A percentile compares a stretch with the other conserved stretches of the same genome.
Evolutionary conservation across 1,284 basidiomycete species (phyloP).

Genomic region (Macrocystidia cucumis): DNA sequence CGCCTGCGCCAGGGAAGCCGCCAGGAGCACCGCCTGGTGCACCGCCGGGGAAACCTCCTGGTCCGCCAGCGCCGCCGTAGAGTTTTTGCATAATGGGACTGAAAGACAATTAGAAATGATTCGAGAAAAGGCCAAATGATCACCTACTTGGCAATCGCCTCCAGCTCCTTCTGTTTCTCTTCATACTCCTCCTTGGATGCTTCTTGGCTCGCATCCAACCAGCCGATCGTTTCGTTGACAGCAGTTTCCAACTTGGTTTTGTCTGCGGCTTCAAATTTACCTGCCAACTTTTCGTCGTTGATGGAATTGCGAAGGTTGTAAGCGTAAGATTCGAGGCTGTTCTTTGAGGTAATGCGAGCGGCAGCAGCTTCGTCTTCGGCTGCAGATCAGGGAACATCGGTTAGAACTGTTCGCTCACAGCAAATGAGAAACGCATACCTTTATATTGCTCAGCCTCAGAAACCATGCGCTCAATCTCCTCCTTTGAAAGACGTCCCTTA

Average conservation of each 20-base stretch:
- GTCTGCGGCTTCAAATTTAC: slow-evolving; percentile 87
- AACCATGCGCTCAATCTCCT: slow-evolving; percentile 99
- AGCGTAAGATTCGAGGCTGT: slow-evolving; percentile 86
- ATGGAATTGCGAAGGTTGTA: slow-evolving; percentile 96
- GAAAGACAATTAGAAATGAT: slow-evolving; percentile 6
- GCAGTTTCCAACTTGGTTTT: slow-evolving; percentile 81
- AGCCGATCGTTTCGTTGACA: slow-evolving; percentile 82
- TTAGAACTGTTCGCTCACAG: slow-evolving; percentile 1
- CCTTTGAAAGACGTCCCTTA: slow-evolving; percentile 97
- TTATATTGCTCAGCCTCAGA: slow-evolving; percentile 91
- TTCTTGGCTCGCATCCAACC: slow-evolving; percentile 88
- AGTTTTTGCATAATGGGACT: slow-evolving; percentile 92
- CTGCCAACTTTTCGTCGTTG: slow-evolving; percentile 76
- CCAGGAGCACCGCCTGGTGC: slow-evolving; percentile 46
- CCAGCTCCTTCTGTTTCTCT: slow-evolving; percentile 93
- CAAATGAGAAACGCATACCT: slow-evolving; percentile 30
- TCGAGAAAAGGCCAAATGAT: neutral
- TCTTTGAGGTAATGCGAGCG: slow-evolving; percentile 84
- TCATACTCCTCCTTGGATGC: slow-evolving; percentile 96
- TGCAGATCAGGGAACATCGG: slow-evolving; percentile 20
- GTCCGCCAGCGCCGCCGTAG: slow-evolving; percentile 71
- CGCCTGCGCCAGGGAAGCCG: slow-evolving; percentile 42
- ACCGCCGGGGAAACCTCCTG: slow-evolving; percentile 29
- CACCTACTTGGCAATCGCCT: slow-evolving; percentile 68
- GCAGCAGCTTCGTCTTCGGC: slow-evolving; percentile 80